These are phyloP conservation scores for Pythium myriotylum DNA, from an alignment of 352 stramenopile genomes.

Conservation along the genomic window DNA sequence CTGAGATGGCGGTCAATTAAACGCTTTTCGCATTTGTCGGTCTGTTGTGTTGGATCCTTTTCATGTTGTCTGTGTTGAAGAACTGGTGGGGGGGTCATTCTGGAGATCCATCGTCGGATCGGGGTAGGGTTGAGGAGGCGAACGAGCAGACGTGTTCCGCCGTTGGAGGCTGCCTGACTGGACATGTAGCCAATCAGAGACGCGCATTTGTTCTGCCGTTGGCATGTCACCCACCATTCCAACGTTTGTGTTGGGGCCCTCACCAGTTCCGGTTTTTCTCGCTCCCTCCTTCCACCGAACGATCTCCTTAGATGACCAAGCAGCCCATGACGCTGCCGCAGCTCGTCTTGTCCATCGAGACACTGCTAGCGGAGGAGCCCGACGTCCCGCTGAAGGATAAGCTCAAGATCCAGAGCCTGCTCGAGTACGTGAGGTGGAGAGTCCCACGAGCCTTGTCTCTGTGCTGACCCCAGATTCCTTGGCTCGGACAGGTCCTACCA, in stretches of 20 bases:
- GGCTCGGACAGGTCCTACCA: slow-evolving; percentile 54
- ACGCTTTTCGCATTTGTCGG: too few relatives aligned
- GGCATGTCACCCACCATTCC: slow-evolving; percentile 11
- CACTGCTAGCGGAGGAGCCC: slow-evolving; percentile 46
- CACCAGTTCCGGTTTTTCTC: background rate
- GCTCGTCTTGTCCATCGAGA: slow-evolving; percentile 59
- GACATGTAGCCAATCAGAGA: slow-evolving; percentile 13
- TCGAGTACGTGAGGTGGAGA: slow-evolving; percentile 60
- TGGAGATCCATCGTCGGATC: background rate
- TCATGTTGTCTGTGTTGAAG: background rate
- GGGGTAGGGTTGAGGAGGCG: slow-evolving; percentile 18
- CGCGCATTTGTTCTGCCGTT: slow-evolving; percentile 8
- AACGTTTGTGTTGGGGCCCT: too few relatives aligned
- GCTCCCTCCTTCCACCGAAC: background rate
- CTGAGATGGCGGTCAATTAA: too few relatives aligned
- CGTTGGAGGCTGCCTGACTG: slow-evolving; percentile 5
- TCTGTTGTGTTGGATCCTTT: background rate
- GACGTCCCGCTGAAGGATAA: slow-evolving; percentile 67
- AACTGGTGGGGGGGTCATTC: background rate
- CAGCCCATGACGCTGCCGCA: slow-evolving; percentile 39
- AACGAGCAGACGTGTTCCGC: slow-evolving; percentile 14
- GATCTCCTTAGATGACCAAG: background rate
- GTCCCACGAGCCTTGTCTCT: background rate
- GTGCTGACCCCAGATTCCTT: too few relatives aligned
- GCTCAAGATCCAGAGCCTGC: slow-evolving; percentile 49